Conservation (phyloP, 768 basidiomycete species). For the Panaeolus cyanescens region DNA sequence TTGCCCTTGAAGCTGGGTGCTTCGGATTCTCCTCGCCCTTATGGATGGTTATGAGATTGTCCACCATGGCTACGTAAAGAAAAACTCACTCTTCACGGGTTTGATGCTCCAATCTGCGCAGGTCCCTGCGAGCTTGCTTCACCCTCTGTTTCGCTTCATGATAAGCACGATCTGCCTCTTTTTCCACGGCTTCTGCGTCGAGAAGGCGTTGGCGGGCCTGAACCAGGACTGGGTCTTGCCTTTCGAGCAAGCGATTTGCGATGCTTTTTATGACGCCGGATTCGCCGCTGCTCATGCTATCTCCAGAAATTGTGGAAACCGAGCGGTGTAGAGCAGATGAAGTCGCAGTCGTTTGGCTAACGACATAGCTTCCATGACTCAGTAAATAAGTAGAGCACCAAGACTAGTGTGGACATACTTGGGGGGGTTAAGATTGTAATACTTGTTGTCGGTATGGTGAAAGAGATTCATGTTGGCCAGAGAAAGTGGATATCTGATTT, state of each 20-base stretch:
- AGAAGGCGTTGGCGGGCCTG: constrained; percentile 51
- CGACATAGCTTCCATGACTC: background rate
- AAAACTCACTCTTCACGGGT: constrained; percentile 51
- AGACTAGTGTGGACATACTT: background rate
- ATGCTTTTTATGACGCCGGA: constrained; percentile 23
- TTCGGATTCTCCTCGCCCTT: background rate
- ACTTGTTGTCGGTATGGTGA: constrained; percentile 1
- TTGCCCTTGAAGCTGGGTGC: background rate
- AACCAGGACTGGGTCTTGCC: constrained; percentile 45
- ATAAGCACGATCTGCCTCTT: constrained; percentile 52
- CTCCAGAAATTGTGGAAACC: constrained; percentile 1
- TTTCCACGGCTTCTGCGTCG: constrained; percentile 52
- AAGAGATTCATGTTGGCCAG: constrained; percentile 6
- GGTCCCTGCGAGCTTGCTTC: constrained; percentile 48
- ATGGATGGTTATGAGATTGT: background rate
- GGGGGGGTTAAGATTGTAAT: background rate
- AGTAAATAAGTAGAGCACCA: background rate
- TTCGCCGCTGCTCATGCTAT: constrained; percentile 12
- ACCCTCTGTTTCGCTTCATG: constrained; percentile 45
- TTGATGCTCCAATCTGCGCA: constrained; percentile 50
- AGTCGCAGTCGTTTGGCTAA: background rate
- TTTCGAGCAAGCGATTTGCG: constrained; percentile 9
- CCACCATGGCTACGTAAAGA: background rate
- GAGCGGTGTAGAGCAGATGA: background rate
- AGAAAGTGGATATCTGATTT: background rate